Evolutionary conservation across 352 stramenopile genomes (phyloP).

Genomic region (Pythium myriotylum): DNA sequence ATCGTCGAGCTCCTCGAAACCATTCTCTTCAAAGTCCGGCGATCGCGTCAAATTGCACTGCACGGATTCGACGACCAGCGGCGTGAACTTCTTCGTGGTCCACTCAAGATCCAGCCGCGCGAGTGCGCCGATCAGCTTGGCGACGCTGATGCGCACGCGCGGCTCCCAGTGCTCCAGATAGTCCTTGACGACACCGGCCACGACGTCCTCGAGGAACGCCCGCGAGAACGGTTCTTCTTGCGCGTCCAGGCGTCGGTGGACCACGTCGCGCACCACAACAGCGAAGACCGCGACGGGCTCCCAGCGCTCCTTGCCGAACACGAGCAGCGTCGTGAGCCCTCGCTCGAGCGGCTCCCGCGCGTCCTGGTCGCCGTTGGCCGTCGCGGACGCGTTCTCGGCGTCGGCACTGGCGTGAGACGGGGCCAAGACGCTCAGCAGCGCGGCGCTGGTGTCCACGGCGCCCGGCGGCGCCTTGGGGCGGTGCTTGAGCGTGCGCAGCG

Average conservation of each 20-base stretch:
- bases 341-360: slow-evolving; percentile 46
- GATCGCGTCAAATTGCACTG: slow-evolving; percentile 72
- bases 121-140: slow-evolving; percentile 67
- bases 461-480: slow-evolving; percentile 53
- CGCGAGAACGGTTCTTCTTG: slow-evolving; percentile 38
- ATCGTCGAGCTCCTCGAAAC: slow-evolving; percentile 76
- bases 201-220: slow-evolving; percentile 45
- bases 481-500: slow-evolving; percentile 75
- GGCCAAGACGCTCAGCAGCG: slow-evolving; percentile 41
- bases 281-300: slow-evolving; percentile 71
- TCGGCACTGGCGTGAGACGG: slow-evolving; percentile 6
- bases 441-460: slow-evolving; percentile 41
- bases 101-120: slow-evolving; percentile 61
- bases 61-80: slow-evolving; percentile 79
- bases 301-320: slow-evolving; percentile 67
- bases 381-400: slow-evolving; percentile 14
- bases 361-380: slow-evolving; percentile 16
- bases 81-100: slow-evolving; percentile 62
- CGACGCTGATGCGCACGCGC: slow-evolving; percentile 79
- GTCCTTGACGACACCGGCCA: slow-evolving; percentile 43
- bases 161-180: slow-evolving; percentile 88
- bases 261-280: slow-evolving; percentile 56
- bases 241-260: slow-evolving; percentile 38
- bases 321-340: slow-evolving; percentile 51
- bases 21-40: slow-evolving; percentile 79